These are phyloP conservation scores for Hypoxylon trugodes DNA, from an alignment of 495 filamentous ascomycete genomes.

Conservation along the genomic window DNA sequence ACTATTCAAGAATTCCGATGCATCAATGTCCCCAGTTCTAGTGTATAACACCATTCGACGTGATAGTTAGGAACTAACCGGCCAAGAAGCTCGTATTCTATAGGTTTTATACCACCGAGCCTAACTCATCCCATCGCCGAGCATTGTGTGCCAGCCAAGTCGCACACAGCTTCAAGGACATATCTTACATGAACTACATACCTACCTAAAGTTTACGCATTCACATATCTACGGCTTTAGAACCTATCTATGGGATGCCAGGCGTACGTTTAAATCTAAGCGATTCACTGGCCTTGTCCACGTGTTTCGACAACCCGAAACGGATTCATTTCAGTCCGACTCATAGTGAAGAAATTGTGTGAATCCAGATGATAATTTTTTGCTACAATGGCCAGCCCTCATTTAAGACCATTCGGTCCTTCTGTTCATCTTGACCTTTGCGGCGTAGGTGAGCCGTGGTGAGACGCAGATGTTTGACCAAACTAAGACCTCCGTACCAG, in stretches of 20 bases:
- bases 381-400: background rate
- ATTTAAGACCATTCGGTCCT: background rate
- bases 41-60: too few species aligned
- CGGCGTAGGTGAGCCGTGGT: background rate
- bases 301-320: background rate
- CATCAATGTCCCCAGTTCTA: too few species aligned
- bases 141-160: background rate
- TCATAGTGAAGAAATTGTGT: background rate
- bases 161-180: too few species aligned
- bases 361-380: background rate
- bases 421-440: background rate
- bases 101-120: background rate
- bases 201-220: too few species aligned
- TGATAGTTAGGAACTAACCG: too few species aligned
- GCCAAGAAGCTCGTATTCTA: too few species aligned
- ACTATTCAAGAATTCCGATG: too few species aligned
- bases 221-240: background rate
- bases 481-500: background rate
- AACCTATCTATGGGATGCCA: background rate
- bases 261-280: background rate
- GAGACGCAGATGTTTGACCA: background rate
- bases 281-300: background rate
- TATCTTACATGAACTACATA: too few species aligned
- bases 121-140: background rate
- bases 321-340: background rate